Base-by-base conservation (phyloP, 108 stramenopile genomes). In the Nannochloropsis gaditana region DNA sequence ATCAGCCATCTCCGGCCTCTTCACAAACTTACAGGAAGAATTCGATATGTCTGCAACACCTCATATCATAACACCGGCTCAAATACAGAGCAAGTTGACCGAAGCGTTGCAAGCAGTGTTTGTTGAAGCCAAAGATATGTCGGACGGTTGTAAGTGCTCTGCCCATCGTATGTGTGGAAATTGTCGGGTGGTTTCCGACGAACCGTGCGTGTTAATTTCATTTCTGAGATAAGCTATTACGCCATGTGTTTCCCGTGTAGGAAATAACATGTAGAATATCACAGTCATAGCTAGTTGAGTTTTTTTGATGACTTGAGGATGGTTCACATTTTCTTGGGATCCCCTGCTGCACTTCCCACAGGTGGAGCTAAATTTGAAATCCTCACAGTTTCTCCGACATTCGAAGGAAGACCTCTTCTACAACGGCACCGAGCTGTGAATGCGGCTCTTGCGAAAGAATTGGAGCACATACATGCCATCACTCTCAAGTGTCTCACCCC, bases 391-490 rank as follows among this genome's bases (percentile, higher is more conserved):
- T 73, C 59, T 73, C n/a, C 59, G 19, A 73, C n/a, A n/a, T 73
- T 73, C n/a, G 59, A 73, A 73, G 59, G 59, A 15, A 73, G 3
- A 73, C 2, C 59, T 4, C n/a, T 73, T 15, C 59, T 73, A 15
- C 59, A 73, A n/a, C 59, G 59, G n/a, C 59, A 73, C n/a, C 59
- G 59, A 15, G n/a, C 59, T 73, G 59, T 73, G 4, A 73, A 73
- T 73, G n/a, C 4, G 2, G 59, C 59, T n/a, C 6, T 73, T 15
- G 59, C 59, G n/a, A n/a, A 4, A 15, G 59, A 73, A n/a, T n/a
- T 73, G 59, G 59, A 73, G 59, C 59, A 73, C 59, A 73, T 73
- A 15, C 59, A 73, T n/a, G 59, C 59, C 59, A 73, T 73, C 59
- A 73, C 59, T n/a, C 59, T 73, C 59, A 73, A 73, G 59, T 73